These are phyloP conservation scores for Pseudohyphozyma bogoriensis DNA, from an alignment of 768 basidiomycete genomes.

Conservation along the genomic window DNA sequence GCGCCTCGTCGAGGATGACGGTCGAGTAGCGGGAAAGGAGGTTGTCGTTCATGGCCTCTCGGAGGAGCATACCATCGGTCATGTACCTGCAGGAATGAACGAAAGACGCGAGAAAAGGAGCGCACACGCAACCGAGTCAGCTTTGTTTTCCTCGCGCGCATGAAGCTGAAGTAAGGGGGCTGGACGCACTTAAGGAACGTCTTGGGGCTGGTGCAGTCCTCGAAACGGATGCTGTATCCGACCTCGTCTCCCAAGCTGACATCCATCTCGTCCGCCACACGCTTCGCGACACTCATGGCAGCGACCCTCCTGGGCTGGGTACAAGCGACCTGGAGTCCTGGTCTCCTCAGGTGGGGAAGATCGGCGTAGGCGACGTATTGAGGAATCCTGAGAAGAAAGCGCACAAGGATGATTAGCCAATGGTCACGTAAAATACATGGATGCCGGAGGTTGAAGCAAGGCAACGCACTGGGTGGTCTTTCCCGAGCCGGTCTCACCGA, in stretches of 20 bases:
- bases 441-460: neutral
- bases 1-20: constrained; percentile 96
- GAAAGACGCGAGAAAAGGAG: neutral
- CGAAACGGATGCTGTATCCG: constrained; percentile 96
- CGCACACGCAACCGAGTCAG: neutral
- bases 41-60: constrained; percentile 84
- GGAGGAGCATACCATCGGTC: constrained; percentile 88
- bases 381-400: constrained; percentile 85
- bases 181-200: constrained; percentile 72
- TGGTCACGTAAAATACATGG: neutral
- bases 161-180: no score
- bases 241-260: constrained; percentile 88
- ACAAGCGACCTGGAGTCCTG: constrained; percentile 74
- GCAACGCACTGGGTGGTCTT: constrained; percentile 81
- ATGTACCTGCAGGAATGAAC: constrained; percentile 50
- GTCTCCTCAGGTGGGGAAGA: constrained; percentile 71
- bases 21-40: constrained; percentile 81
- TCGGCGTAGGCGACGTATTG: constrained; percentile 94
- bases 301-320: constrained; percentile 94
- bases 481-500: constrained; percentile 89
- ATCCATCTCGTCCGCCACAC: constrained; percentile 98
- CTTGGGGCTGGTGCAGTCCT: constrained; percentile 84
- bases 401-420: neutral
- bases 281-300: constrained; percentile 95
- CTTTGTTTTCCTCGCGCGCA: no score